A percentile compares a stretch with the other conserved stretches of the same genome.
Conservation (phyloP, 1,139 yeast genomes). For the Insectozyma bohioensis region DNA sequence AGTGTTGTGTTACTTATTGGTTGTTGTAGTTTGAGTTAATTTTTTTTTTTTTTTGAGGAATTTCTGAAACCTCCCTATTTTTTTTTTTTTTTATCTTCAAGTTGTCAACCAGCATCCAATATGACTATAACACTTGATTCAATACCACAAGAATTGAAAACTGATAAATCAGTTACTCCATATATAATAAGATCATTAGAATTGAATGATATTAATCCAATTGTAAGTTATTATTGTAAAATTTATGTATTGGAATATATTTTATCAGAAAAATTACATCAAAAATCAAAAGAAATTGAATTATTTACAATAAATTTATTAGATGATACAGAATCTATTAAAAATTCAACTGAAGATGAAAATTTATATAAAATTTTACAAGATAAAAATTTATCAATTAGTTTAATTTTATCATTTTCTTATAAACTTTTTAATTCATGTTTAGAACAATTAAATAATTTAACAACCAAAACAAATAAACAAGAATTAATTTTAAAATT, state of each 20-base stretch:
- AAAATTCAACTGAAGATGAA: constrained; percentile 35
- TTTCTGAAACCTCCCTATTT: too few relatives aligned
- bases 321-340: constrained; percentile 61
- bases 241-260: constrained; percentile 67
- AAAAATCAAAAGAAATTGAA: constrained; percentile 51
- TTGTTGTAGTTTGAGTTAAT: too few relatives aligned
- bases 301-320: constrained; percentile 56
- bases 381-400: constrained; percentile 57
- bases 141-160: constrained; percentile 30
- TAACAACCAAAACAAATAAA: constrained; percentile 25
- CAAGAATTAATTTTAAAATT: constrained; percentile 31
- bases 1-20: neutral
- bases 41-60: neutral
- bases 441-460: constrained; percentile 27
- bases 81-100: neutral
- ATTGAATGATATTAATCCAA: constrained; percentile 48
- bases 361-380: constrained; percentile 41
- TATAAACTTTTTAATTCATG: constrained; percentile 57
- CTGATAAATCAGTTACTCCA: constrained; percentile 41
- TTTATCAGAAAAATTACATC: constrained; percentile 57
- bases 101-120: neutral
- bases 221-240: constrained; percentile 58
- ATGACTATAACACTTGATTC: constrained; percentile 17
- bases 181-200: constrained; percentile 53
- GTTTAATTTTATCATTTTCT: constrained; percentile 61